Percentiles rank a stretch among this genome's conserved stretches.
phyloP scores from a whole-genome alignment of 1,284 basidiomycete genomes.

The Moesziomyces sp. region DNA sequence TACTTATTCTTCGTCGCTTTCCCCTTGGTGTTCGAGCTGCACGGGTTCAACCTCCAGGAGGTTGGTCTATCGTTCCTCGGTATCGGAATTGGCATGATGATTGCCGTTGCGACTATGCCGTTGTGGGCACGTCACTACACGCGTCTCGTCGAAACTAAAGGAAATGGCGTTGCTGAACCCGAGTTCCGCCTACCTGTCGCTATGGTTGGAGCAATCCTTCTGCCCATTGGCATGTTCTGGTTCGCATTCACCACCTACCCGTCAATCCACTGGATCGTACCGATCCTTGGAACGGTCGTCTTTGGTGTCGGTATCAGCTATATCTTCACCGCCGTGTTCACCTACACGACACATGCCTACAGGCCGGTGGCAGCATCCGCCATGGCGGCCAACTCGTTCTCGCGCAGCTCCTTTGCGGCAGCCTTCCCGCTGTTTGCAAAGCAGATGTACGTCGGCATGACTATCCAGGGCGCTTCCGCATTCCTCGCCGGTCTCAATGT shows the following conservation, averaged over 20 bases:
- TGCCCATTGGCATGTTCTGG: constrained; percentile 54
- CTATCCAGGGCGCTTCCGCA: constrained; percentile 27
- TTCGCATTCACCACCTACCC: constrained; percentile 52
- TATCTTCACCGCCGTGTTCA: constrained; percentile 43
- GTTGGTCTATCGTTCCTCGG: constrained; percentile 48
- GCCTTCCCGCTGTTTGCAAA: constrained; percentile 43
- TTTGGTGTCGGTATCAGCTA: constrained; percentile 48
- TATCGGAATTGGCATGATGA: constrained; percentile 48
- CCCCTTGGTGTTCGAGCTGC: constrained; percentile 46
- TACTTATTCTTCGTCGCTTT: constrained; percentile 59
- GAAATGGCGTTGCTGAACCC: constrained; percentile 67
- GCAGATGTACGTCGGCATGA: constrained; percentile 48
- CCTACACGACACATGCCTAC: constrained; percentile 48
- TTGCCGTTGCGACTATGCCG: constrained; percentile 67
- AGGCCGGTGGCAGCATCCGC: constrained; percentile 50
- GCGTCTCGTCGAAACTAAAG: constrained; percentile 71
- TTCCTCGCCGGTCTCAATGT: constrained; percentile 48
- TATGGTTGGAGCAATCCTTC: constrained; percentile 38
- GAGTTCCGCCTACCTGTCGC: constrained; percentile 54
- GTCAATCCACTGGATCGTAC: constrained; percentile 54
- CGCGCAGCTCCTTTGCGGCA: constrained; percentile 40
- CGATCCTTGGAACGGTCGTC: constrained; percentile 42
- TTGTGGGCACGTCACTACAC: constrained; percentile 70
- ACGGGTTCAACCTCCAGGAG: constrained; percentile 52
- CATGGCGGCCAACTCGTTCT: constrained; percentile 52